Evolutionary conservation across 495 filamentous ascomycete species (phyloP), one percentile per base, ranked within the genome.

Genomic region (Jackrogersella multiformis): DNA sequence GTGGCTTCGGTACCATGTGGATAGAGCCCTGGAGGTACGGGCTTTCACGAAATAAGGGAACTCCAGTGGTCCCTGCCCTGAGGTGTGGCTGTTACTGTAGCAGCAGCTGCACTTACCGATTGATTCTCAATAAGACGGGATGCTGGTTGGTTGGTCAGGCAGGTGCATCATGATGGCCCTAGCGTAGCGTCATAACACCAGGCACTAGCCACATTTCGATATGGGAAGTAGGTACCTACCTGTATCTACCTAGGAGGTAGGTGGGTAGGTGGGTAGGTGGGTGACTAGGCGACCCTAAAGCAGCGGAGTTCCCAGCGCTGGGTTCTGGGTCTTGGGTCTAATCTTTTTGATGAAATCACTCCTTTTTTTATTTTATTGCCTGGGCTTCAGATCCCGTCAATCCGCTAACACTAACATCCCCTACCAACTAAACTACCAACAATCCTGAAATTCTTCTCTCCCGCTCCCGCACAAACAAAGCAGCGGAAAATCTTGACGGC

Each of bases 131-230:
- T 13, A 13, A n/a, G n/a, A n/a, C n/a, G n/a, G 10, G 4, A 13
- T 16, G 24, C 12, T 48, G n/a, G 18, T 20, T 53, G 35, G 60
- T 64, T 32, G 34, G 66, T 53, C 59, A 69, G 56, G 51, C 51
- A 64, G 56, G 34, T 61, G 55, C 66, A 64, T 64, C 66, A 69
- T 64, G 66, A 8, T 64, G 60, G 56, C 51, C 55, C 54, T 41
- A 55, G 59, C 55, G 55, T 70, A 53, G 68, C 68, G 68, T 70
- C 68, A 70, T 70, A 70, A 66, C 62, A 61, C 60, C 60, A 44
- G 12, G 48, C 55, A 60, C 59, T 64, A 68, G 65, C 65, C 65
- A 68, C 59, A 64, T 67, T 61, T 48, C n/a, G n/a, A n/a, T n/a
- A n/a, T n/a, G n/a, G n/a, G n/a, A n/a, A n/a, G n/a, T n/a, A n/a